Percentiles rank a stretch among this genome's conserved stretches.
phyloP scores from a whole-genome alignment of 176 grass and related monocot species.

The Chloris gayana region DNA sequence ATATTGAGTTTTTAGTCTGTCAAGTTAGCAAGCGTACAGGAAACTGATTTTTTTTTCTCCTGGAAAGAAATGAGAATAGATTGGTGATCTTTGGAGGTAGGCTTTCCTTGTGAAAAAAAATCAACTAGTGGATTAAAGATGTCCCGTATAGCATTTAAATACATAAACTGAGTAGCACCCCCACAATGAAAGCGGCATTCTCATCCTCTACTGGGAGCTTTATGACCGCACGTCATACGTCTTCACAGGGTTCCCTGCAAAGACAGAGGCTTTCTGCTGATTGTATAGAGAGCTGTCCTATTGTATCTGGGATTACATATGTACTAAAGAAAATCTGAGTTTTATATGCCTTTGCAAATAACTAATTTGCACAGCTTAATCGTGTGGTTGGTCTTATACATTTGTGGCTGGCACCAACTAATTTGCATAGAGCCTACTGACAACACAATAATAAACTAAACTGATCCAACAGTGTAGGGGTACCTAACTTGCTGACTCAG shows the following conservation, averaged over 20 bases:
- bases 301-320: neutral
- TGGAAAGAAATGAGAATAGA: neutral
- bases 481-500: conserved; percentile 38
- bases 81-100: neutral
- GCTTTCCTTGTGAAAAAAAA: neutral
- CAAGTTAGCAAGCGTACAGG: neutral
- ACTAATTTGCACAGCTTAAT: neutral
- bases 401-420: neutral
- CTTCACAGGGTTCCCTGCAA: neutral
- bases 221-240: no score
- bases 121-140: no score
- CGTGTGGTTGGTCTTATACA: conserved; percentile 9
- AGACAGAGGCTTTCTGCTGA: neutral
- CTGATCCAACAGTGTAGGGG: neutral
- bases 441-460: neutral
- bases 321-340: neutral
- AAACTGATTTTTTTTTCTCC: neutral
- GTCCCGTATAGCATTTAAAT: no score
- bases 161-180: no score
- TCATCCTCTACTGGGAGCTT: no score
- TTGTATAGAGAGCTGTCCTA: neutral
- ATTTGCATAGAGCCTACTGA: neutral
- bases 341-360: neutral
- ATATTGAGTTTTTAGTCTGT: neutral
- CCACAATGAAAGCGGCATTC: no score